Evolutionary conservation across 148 eudicot species (phyloP).

Genomic region (Vaccinium vitisidaea): DNA sequence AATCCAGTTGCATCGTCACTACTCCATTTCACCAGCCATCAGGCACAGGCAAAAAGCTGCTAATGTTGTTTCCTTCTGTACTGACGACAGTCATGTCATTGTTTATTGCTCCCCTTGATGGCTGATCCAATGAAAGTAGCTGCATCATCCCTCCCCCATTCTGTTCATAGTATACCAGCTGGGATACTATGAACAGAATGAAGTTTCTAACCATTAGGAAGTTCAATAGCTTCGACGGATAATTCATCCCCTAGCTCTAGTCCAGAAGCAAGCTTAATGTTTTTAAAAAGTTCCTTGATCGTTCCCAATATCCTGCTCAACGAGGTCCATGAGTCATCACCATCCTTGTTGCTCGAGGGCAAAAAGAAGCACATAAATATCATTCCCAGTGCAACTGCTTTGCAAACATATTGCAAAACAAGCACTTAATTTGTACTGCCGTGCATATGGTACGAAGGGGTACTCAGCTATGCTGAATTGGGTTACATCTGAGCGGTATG

Average conservation of each 20-base stretch:
- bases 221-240: not conserved
- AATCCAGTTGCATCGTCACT: not conserved
- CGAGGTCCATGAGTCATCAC: not conserved
- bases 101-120: not conserved
- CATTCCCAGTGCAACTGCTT: constrained; percentile 19
- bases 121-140: not conserved
- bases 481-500: constrained; percentile 24
- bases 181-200: not conserved
- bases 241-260: not conserved
- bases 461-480: constrained; percentile 24
- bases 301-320: constrained; percentile 7
- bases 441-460: constrained; percentile 32
- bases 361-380: constrained; percentile 25
- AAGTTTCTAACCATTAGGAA: not conserved
- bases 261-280: constrained; percentile 21
- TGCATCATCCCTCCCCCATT: not conserved
- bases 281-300: constrained; percentile 13
- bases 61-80: not conserved
- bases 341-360: not conserved
- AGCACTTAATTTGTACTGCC: constrained; percentile 6
- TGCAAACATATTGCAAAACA: constrained; percentile 25
- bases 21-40: not conserved
- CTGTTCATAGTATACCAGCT: not conserved
- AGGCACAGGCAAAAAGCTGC: not conserved
- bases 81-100: not conserved